Conservation (phyloP, 257 asterid species). For the Ilex asprella region DNA sequence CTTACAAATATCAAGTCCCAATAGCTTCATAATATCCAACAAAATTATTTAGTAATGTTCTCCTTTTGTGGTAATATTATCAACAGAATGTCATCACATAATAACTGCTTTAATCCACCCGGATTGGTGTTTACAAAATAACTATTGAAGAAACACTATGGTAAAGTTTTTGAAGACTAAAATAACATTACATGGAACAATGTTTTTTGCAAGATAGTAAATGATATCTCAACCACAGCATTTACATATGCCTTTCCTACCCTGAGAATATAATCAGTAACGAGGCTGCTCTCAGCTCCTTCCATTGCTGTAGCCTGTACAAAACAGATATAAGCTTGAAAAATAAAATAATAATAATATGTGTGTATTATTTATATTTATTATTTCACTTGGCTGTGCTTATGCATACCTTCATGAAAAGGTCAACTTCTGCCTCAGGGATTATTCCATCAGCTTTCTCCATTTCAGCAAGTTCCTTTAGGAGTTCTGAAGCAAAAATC, state of each 20-base stretch:
- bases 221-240: too few relatives aligned
- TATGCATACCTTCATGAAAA: slow-evolving; percentile 73
- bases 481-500: slow-evolving; percentile 34
- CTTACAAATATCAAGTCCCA: slow-evolving; percentile 70
- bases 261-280: slow-evolving; percentile 57
- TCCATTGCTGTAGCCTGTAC: slow-evolving; percentile 47
- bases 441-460: slow-evolving; percentile 67
- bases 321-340: background rate
- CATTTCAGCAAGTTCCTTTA: slow-evolving; percentile 66
- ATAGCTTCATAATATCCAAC: slow-evolving; percentile 35
- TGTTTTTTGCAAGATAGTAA: background rate
- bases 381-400: too few relatives aligned
- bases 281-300: slow-evolving; percentile 58
- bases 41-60: slow-evolving; percentile 2
- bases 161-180: background rate
- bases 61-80: slow-evolving; percentile 10
- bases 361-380: too few relatives aligned
- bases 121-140: too few relatives aligned
- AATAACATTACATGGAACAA: background rate
- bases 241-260: slow-evolving; percentile 15
- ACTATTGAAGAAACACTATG: too few relatives aligned
- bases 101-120: background rate
- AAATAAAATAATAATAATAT: too few relatives aligned
- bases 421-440: slow-evolving; percentile 80
- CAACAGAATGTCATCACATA: background rate